phyloP scores from a whole-genome alignment of 2,329 filamentous ascomycete genomes.

The Madurella fahalii region DNA sequence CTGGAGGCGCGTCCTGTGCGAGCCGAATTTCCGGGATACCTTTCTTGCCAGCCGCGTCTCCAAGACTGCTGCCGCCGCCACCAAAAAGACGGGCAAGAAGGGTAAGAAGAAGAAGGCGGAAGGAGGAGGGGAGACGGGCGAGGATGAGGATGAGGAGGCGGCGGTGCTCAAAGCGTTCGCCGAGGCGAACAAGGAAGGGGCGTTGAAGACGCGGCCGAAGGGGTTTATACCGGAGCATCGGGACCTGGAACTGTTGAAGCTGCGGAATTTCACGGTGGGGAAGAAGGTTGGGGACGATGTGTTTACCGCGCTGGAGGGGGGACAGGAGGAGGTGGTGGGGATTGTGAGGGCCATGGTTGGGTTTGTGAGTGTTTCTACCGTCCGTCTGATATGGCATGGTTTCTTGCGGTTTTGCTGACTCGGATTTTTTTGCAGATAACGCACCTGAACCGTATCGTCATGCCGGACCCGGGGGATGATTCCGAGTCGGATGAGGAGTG shows the following conservation, averaged over 20 bases:
- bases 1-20: conserved; percentile 64
- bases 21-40: conserved; percentile 55
- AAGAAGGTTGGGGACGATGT: conserved; percentile 63
- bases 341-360: conserved; percentile 66
- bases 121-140: conserved; percentile 16
- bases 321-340: conserved; percentile 60
- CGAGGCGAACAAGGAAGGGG: conserved; percentile 64
- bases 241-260: conserved; percentile 75
- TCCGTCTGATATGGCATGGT: conserved; percentile 16
- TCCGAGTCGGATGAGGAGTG: conserved; percentile 46
- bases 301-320: conserved; percentile 53
- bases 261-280: conserved; percentile 73
- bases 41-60: conserved; percentile 52
- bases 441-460: conserved; percentile 68
- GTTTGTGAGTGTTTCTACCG: conserved; percentile 61
- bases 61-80: conserved; percentile 8
- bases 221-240: conserved; percentile 42
- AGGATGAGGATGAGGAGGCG: conserved; percentile 53
- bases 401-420: conserved; percentile 1
- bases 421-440: conserved; percentile 48
- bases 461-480: conserved; percentile 61
- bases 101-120: background rate
- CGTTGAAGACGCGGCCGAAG: conserved; percentile 83
- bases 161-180: conserved; percentile 67
- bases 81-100: conserved; percentile 27